Evolutionary conservation across 306 rosid species (phyloP).

Genomic region (Casuarina glauca): DNA sequence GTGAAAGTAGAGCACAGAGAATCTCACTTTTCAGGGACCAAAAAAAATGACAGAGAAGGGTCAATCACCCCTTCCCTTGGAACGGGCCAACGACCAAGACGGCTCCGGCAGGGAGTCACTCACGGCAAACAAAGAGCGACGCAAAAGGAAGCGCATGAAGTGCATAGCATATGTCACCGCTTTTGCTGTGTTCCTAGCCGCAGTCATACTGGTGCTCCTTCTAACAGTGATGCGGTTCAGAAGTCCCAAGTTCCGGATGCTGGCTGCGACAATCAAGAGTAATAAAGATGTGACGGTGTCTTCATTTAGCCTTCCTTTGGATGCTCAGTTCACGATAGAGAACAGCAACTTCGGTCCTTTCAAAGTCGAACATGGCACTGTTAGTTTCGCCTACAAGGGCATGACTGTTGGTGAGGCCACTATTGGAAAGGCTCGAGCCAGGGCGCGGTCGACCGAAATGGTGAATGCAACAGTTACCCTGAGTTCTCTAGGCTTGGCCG

Average conservation of each 20-base stretch:
- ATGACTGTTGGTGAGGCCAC: constrained; percentile 15
- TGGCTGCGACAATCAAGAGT: not conserved
- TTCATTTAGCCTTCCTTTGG: constrained; percentile 8
- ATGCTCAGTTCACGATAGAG: constrained; percentile 18
- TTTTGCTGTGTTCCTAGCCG: constrained; percentile 12
- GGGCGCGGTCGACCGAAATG: constrained; percentile 32
- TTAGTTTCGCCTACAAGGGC: constrained; percentile 17
- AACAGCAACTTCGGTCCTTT: constrained; percentile 35
- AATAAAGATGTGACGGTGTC: constrained; percentile 2
- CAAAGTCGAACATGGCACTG: constrained; percentile 18
- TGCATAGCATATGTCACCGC: constrained; percentile 9
- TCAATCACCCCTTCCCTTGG: constrained; percentile 10
- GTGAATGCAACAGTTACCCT: constrained; percentile 2
- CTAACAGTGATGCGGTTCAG: constrained; percentile 28
- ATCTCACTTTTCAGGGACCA: not conserved
- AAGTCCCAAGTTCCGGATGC: constrained; percentile 32
- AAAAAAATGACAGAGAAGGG: constrained; percentile 16
- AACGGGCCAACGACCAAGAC: constrained; percentile 7
- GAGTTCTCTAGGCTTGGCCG: constrained; percentile 6
- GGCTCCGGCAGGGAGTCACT: constrained; percentile 15
- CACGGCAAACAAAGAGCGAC: not conserved
- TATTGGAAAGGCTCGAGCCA: constrained; percentile 21
- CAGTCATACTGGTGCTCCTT: constrained; percentile 20
- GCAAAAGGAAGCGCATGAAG: constrained; percentile 29
- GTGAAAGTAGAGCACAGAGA: not conserved